Base-by-base conservation (phyloP, 768 basidiomycete genomes). In the Mycena alexandri region DNA sequence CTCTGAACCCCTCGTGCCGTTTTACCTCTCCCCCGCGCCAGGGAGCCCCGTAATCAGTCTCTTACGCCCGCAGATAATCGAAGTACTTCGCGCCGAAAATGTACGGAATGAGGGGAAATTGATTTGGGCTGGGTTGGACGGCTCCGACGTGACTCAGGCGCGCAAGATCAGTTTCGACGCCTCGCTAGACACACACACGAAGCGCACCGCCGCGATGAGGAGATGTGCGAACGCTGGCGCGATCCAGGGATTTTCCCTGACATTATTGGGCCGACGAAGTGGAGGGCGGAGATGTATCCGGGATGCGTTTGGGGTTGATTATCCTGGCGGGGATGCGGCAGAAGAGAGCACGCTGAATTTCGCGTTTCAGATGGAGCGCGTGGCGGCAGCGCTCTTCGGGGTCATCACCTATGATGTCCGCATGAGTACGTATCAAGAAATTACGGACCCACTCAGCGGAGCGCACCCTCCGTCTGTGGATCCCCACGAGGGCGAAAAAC, bases 331-430 rank as follows among this genome's bases (percentile, higher is more conserved):
- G 36, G 59, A 79, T 34, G 78, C 74, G 29, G 78, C 74, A 6
- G 77, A 77, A 41, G 77, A 75, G 17, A 66, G 70, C 17, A 6
- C 42, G 9, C 69, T 82, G 19, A 93, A 95, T 76, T 93, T 85
- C 64, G 93, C 87, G 22, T 98, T 99, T 77, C 87, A 90, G 76
- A 87, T 99, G 86, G 98, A 99, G 78, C 87, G 97, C 44, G 85
- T 93, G 1, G 95, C 95, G 3, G 95, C 93, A 76, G 87, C 92
- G 0, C 80, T 99, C 38, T 98, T 99, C 73, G 96, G 97, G 3
- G 78, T 96, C 9, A 85, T 94, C 57, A 98, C 96, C 0, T 96
- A 93, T 72, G 97, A 97, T 0, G 93, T 98, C 3, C 98, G 99
- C 77, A 87, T 96, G 89, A 93, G 88, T 22, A 87, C 90, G 58